A percentile compares a stretch with the other conserved stretches of the same genome.
Conservation (phyloP, 768 basidiomycete species). For the Hygrocybe punicea region DNA sequence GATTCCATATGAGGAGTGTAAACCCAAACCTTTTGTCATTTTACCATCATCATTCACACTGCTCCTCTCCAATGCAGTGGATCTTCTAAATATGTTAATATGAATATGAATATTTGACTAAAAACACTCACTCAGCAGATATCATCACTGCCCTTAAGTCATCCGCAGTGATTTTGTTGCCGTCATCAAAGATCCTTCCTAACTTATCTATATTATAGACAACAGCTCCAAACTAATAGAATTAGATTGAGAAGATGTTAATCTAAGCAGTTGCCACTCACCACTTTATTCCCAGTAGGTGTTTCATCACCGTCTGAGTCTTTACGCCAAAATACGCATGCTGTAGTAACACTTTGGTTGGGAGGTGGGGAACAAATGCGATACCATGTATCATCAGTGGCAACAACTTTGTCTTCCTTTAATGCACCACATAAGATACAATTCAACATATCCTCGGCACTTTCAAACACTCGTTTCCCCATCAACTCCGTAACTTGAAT, state of each 20-base stretch:
- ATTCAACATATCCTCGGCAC: no score
- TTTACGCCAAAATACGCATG: no score
- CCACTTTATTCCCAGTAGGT: background rate
- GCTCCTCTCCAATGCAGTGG: background rate
- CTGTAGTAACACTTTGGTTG: no score
- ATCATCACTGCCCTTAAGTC: background rate
- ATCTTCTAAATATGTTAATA: no score
- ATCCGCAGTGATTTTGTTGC: background rate
- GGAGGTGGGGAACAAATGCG: no score
- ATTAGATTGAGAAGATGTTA: background rate
- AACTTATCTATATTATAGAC: background rate
- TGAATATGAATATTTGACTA: no score
- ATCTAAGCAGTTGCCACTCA: background rate
- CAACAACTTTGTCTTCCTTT: background rate
- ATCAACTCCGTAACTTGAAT: no score
- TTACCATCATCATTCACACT: background rate
- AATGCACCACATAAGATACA: background rate
- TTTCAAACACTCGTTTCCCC: no score
- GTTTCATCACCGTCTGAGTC: background rate
- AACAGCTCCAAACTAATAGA: background rate
- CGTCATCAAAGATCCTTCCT: background rate
- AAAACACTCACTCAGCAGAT: background rate
- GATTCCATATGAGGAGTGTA: background rate
- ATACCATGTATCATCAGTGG: no score
- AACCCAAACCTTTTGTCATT: background rate